These are phyloP conservation scores for Eucalyptus leucophloia DNA, from an alignment of 345 rosid genomes.

Conservation along the genomic window DNA sequence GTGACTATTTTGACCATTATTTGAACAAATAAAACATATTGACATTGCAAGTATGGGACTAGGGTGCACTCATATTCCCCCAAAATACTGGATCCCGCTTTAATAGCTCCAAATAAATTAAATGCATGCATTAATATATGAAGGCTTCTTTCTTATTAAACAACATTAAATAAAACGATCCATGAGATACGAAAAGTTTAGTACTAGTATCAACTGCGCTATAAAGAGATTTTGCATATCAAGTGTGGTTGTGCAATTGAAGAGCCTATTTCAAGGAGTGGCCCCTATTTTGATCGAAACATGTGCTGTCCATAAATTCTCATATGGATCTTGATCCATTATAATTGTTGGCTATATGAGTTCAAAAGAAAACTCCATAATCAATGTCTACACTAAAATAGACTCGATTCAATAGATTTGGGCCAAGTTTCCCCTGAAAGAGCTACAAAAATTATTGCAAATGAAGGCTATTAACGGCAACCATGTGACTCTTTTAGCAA, in stretches of 20 bases:
- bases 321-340: fast-evolving
- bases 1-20: background rate
- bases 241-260: background rate
- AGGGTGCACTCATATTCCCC: background rate
- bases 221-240: no score
- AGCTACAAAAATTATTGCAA: background rate
- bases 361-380: background rate
- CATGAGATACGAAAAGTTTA: no score
- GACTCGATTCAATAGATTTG: background rate
- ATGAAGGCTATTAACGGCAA: background rate
- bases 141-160: background rate
- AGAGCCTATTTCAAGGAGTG: background rate
- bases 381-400: background rate
- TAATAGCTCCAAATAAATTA: background rate
- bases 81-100: no score
- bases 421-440: background rate
- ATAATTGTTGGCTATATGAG: background rate
- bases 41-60: background rate
- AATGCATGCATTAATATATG: fast-evolving
- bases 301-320: background rate
- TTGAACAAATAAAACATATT: background rate
- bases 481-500: background rate
- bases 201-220: fast-evolving
- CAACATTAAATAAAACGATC: no score
- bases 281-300: background rate